Base-by-base conservation (phyloP, 129 eudicot species). In the Artemisia argyi region DNA sequence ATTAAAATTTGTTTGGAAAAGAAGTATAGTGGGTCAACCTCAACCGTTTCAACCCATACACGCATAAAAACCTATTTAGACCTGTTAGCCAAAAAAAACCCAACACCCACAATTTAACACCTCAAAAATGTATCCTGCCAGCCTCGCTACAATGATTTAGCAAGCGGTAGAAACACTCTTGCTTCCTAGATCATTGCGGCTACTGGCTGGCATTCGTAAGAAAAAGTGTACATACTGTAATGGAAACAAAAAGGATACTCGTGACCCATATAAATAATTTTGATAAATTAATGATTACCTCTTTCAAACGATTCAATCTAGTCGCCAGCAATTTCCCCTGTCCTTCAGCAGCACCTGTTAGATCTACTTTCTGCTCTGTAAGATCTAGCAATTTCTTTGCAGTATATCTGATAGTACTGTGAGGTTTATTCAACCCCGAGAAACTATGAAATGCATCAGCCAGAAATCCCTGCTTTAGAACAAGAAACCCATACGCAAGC, bases 371-470 rank as follows among this genome's bases (percentile, higher is more conserved):
- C 78, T 71, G 81, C 80, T 90, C 98, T 72, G 74, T 60, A 72
- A 84, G 87, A 65, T 89, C 92, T 78, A 94, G 80, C 78, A 94
- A 84, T 76, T 94, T 94, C 92, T 90, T 94, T 24, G 87, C 86
- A n/a, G 93, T 74, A 76, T 90, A 94, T 62, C 83, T 86, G 28
- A 83, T 79, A 58, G 98, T 94, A 65, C 85, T 75, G 75, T 94
- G 98, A 66, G 98, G 97, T 78, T 81, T 90, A 80, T 84, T 94
- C 72, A 88, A 78, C 20, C 96, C 97, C 4, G 85, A 76, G 60
- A 87, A 90, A 81, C 93, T 78, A 58, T 85, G 86, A 65, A 83
- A 73, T 7, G 84, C 70, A 39, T 90, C 97, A 63, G 79, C 74
- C 81, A 94, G 73, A 66, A 80, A 81, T 58, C 93, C 83, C 59